Evolutionary conservation across 306 rosid species (phyloP).

Genomic region (Psophocarpus tetragonolobus): DNA sequence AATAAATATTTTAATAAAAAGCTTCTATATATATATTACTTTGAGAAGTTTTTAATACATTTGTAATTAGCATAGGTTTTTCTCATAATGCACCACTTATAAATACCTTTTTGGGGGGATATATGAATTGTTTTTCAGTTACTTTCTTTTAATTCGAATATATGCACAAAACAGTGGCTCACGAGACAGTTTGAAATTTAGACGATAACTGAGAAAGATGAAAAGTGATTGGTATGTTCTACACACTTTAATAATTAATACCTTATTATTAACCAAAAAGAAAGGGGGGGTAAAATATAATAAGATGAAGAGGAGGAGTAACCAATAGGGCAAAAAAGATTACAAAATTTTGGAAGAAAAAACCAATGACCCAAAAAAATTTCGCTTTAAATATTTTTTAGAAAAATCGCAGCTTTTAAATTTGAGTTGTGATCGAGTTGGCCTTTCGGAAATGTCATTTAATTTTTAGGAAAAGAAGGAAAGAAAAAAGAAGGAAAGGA

Average conservation of each 20-base stretch:
- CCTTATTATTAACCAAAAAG: background rate
- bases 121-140: background rate
- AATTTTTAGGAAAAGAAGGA: constrained; percentile 27
- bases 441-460: constrained; percentile 49
- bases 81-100: background rate
- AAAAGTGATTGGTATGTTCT: background rate
- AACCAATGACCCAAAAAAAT: constrained; percentile 20
- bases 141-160: background rate
- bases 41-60: background rate
- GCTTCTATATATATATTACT: background rate
- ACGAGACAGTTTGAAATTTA: background rate
- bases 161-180: background rate
- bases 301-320: background rate
- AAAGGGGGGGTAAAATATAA: background rate
- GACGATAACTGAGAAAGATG: background rate
- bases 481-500: background rate
- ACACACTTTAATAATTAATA: background rate
- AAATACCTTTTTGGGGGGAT: background rate
- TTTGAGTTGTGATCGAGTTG: constrained; percentile 23
- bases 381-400: constrained; percentile 33
- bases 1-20: no score
- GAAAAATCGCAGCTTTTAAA: constrained; percentile 45
- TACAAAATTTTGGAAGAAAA: background rate
- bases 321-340: constrained; percentile 18
- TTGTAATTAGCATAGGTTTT: background rate